Base-by-base conservation (phyloP, 2,329 filamentous ascomycete genomes). In the Tolypocladium sp. region DNA sequence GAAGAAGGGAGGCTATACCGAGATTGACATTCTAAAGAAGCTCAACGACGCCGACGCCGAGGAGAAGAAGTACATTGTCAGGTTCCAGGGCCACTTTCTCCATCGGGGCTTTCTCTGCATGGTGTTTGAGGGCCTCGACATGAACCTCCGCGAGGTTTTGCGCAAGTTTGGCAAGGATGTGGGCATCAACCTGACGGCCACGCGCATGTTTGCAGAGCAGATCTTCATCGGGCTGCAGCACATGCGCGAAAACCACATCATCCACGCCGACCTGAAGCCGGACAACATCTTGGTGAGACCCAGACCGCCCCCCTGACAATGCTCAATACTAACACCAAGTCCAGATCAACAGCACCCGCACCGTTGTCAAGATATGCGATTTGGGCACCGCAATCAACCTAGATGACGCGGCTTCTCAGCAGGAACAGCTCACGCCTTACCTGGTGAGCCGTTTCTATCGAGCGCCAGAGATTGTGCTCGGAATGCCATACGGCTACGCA, bases 391-490 rank as follows among this genome's bases (percentile, higher is more conserved):
- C 94, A 35, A 93, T 93, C 59, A 90, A 96, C 68, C 87, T 89
- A 58, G 89, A 90, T 15, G 94, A 99, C 66, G 83, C 83, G 2
- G 82, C 82, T 25, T 85, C 81, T n/a, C 80, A 82, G 12, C 81
- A 85, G 60, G 94, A 90, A 63, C 91, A 96, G 68, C 89, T 96
- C 62, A 96, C 92, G 1, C 92, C 92, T 15, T 97, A 97, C 70
- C 86, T 99, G 1, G 92, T 97, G 69, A 97, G 92, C 77, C 88
- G 95, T 59, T 99, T 97, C 76, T 99, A 99, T 73, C 89, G 94
- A 62, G 94, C 94, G 4, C 94, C 95, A 2, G 94, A 99, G 76
- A 91, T 99, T 70, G 96, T 99, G 62, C 82, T 99, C 4, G 94
- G 94, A n/a, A 92, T 97, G 78, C 89, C 90, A 12, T 96, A 96